Percentiles rank a stretch among this genome's conserved stretches.
phyloP scores from a whole-genome alignment of 1,284 basidiomycete genomes.

The Ustilago sp. region DNA sequence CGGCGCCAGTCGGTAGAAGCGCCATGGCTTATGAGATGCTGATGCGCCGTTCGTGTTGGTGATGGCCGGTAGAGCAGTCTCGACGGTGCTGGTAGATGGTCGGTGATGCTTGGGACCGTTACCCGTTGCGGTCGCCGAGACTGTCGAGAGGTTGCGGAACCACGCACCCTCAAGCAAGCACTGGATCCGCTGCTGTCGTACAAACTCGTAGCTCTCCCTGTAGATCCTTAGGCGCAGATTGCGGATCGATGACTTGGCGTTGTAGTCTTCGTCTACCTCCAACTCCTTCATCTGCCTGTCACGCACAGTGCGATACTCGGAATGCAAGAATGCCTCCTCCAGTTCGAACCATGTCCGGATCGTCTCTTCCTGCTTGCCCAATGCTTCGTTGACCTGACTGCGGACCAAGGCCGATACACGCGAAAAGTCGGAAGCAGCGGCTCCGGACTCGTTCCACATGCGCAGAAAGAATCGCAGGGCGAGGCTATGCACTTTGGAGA shows the following conservation, averaged over 20 bases:
- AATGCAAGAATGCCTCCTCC: slow-evolving; percentile 84
- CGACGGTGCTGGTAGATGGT: slow-evolving; percentile 37
- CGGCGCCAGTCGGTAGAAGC: slow-evolving; percentile 70
- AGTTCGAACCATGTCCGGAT: slow-evolving; percentile 80
- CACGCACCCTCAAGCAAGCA: slow-evolving; percentile 89
- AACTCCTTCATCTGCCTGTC: slow-evolving; percentile 94
- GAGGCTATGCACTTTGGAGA: slow-evolving; percentile 81
- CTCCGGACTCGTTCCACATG: slow-evolving; percentile 94
- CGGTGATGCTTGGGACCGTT: slow-evolving; percentile 16
- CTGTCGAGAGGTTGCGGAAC: slow-evolving; percentile 76
- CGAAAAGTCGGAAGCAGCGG: slow-evolving; percentile 76
- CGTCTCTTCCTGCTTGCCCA: slow-evolving; percentile 79
- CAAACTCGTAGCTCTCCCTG: slow-evolving; percentile 91
- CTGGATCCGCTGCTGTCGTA: slow-evolving; percentile 88
- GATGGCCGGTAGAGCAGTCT: slow-evolving; percentile 19
- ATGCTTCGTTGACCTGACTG: slow-evolving; percentile 75
- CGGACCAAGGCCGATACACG: slow-evolving; percentile 84
- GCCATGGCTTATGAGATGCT: slow-evolving; percentile 52
- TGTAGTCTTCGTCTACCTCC: slow-evolving; percentile 85
- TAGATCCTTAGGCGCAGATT: slow-evolving; percentile 87
- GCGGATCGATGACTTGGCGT: slow-evolving; percentile 55
- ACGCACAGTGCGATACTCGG: slow-evolving; percentile 86
- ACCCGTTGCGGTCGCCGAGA: background rate
- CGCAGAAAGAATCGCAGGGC: slow-evolving; percentile 89
- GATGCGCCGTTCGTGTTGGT: slow-evolving; percentile 8